phyloP scores from a whole-genome alignment of 495 filamentous ascomycete genomes.

The Penicillium desertorum region DNA sequence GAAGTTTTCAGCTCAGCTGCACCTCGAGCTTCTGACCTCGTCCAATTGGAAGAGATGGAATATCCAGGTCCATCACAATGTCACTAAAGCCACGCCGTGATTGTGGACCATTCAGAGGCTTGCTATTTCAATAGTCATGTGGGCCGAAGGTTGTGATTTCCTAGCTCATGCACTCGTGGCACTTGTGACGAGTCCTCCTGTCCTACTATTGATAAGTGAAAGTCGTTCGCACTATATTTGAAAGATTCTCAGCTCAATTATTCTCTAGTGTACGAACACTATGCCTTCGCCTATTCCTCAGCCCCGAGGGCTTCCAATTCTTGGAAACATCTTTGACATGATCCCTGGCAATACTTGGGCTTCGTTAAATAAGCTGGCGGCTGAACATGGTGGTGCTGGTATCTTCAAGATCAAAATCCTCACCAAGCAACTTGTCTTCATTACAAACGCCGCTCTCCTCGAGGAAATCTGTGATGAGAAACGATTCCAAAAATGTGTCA shows the following conservation, averaged over 20 bases:
- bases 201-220: background rate
- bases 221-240: background rate
- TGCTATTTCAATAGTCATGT: background rate
- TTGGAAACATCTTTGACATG: constrained; percentile 68
- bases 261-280: background rate
- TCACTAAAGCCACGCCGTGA: background rate
- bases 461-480: constrained; percentile 73
- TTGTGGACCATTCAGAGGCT: background rate
- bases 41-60: background rate
- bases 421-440: constrained; percentile 51
- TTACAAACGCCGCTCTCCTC: constrained; percentile 56
- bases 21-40: background rate
- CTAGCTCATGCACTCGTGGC: background rate
- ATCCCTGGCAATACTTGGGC: constrained; percentile 60
- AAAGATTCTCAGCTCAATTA: background rate
- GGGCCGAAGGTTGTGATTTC: background rate
- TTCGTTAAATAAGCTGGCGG: constrained; percentile 61
- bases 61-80: background rate
- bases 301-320: constrained; percentile 63
- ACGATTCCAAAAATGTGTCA: constrained; percentile 65
- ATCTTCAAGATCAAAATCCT: constrained; percentile 67
- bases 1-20: background rate
- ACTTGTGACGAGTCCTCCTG: constrained; percentile 21
- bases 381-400: constrained; percentile 55
- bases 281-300: constrained; percentile 57